Conservation (phyloP, 73 alveolate species). For the Durusdinium trenchii region DNA sequence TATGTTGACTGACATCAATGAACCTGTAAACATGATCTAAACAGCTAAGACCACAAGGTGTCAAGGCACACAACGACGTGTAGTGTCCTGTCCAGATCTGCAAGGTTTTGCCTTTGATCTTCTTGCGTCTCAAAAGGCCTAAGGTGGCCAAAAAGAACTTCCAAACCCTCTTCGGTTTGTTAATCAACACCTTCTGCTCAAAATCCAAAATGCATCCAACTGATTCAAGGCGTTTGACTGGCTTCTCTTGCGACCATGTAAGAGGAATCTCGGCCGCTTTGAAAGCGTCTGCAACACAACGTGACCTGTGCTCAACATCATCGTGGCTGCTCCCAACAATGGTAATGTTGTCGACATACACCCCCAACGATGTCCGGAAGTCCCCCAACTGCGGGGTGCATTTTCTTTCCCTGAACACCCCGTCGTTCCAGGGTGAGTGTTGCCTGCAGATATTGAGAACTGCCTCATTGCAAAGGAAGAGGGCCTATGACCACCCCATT, state of each 20-base stretch:
- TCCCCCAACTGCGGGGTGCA: not conserved
- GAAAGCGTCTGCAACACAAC: not conserved
- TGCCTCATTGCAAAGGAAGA: slow-evolving; percentile 41
- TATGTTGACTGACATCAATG: not conserved
- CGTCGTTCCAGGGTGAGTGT: not conserved
- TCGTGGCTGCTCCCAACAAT: not conserved
- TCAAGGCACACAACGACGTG: not conserved
- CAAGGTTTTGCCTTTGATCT: not conserved
- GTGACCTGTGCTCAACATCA: not conserved
- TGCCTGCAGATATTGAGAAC: not conserved
- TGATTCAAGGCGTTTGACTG: not conserved
- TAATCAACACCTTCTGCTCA: not conserved
- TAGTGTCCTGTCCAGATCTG: slow-evolving; percentile 42
- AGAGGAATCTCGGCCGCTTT: not conserved
- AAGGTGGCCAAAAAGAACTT: not conserved
- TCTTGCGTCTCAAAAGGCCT: not conserved
- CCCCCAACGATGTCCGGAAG: not conserved
- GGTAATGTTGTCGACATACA: slow-evolving; percentile 40
- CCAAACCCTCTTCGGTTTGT: slow-evolving; percentile 40
- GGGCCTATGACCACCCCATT: slow-evolving; percentile 63
- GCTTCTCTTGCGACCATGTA: not conserved
- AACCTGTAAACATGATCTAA: not conserved
- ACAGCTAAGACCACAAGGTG: not conserved
- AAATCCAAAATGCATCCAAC: slow-evolving; percentile 50
- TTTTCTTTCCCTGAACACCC: slow-evolving; percentile 2